phyloP scores from a whole-genome alignment of 345 rosid species.

The Eucalyptus sideroxylon region DNA sequence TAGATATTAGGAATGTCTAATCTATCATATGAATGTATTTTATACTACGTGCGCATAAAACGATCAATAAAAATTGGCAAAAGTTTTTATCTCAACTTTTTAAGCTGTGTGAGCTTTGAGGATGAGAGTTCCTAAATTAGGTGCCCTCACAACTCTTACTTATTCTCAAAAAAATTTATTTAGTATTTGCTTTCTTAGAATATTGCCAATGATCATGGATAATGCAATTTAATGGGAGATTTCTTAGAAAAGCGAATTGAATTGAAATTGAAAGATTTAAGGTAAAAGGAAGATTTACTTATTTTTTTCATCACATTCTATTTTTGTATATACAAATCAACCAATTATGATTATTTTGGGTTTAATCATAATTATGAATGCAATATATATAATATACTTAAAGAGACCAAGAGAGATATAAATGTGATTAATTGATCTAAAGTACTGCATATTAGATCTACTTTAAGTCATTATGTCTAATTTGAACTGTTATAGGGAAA shows the following conservation, averaged over 20 bases:
- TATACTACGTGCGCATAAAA: too few species aligned
- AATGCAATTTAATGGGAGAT: too few species aligned
- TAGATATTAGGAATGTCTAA: not conserved
- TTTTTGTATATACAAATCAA: too few species aligned
- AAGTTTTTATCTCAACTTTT: too few species aligned
- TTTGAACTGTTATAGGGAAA: too few species aligned
- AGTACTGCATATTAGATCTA: too few species aligned
- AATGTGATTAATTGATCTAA: accelerated
- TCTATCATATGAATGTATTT: not conserved
- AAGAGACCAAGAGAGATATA: not conserved
- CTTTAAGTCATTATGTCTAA: not conserved
- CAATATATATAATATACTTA: too few species aligned
- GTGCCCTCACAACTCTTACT: not conserved
- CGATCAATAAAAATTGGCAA: too few species aligned
- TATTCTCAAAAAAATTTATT: too few species aligned
- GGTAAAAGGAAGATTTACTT: not conserved
- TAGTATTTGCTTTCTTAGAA: accelerated
- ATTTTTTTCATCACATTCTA: not conserved
- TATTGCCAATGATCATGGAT: not conserved
- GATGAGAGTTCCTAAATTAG: accelerated
- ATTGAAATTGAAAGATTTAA: not conserved
- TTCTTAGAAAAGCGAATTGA: not conserved
- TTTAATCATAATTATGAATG: too few species aligned
- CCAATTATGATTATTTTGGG: not conserved
- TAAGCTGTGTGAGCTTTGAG: accelerated